Evolutionary conservation across 345 rosid species (phyloP).

Genomic region (Heritiera fomes): DNA sequence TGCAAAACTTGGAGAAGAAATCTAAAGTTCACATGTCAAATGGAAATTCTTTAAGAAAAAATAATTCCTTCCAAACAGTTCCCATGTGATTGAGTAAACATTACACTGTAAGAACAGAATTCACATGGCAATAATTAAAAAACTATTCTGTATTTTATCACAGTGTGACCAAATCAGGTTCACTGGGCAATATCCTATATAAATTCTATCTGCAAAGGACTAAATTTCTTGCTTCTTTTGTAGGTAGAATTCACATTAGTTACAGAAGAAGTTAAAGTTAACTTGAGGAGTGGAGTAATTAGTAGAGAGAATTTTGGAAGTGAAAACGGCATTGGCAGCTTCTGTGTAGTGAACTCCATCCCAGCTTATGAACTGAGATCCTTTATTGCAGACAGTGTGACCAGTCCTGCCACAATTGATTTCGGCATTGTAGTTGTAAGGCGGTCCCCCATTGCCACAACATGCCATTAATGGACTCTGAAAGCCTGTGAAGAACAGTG

Average conservation of each 20-base stretch:
- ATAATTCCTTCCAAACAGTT: neutral
- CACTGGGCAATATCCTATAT: neutral
- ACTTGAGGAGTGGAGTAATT: constrained; percentile 52
- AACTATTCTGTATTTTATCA: neutral
- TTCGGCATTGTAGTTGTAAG: constrained; percentile 47
- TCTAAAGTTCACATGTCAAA: neutral
- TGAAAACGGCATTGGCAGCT: constrained; percentile 57
- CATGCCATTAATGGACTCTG: constrained; percentile 54
- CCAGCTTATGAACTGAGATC: constrained; percentile 49
- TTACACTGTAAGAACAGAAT: neutral
- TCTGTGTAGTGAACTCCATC: constrained; percentile 78
- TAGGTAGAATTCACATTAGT: constrained; percentile 3
- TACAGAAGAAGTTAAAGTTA: constrained; percentile 49
- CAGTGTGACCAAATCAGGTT: neutral
- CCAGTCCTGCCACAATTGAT: constrained; percentile 46
- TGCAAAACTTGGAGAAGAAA: neutral
- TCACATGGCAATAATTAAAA: neutral
- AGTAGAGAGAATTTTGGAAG: constrained; percentile 42
- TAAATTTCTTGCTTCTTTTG: constrained; percentile 10
- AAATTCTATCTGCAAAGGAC: neutral
- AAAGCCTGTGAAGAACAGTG: constrained; percentile 40
- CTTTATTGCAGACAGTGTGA: constrained; percentile 42
- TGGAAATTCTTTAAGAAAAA: neutral
- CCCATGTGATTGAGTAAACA: constrained; percentile 9
- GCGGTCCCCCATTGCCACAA: constrained; percentile 57